phyloP scores from a whole-genome alignment of 2,329 filamentous ascomycete genomes.

The Apiospora rasikravindrae region DNA sequence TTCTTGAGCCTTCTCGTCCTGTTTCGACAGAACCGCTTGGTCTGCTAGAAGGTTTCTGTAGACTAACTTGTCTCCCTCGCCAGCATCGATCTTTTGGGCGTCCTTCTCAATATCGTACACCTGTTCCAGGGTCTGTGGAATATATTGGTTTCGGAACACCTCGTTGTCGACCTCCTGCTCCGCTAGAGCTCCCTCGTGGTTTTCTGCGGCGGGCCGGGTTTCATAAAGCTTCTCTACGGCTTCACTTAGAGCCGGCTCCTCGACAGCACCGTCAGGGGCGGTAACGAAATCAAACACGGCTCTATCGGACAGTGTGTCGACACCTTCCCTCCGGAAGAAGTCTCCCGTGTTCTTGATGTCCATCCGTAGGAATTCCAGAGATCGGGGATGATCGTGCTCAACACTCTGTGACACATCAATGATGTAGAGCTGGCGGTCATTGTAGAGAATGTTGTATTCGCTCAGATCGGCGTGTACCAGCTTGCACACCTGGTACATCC shows the following conservation, averaged over 20 bases:
- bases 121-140: slow-evolving; percentile 92
- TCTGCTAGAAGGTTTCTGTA: slow-evolving; percentile 86
- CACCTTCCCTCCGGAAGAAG: slow-evolving; percentile 87
- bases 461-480: slow-evolving; percentile 96
- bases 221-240: slow-evolving; percentile 72
- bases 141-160: slow-evolving; percentile 95
- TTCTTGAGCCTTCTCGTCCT: slow-evolving; percentile 36
- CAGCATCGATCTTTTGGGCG: slow-evolving; percentile 74
- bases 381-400: slow-evolving; percentile 93
- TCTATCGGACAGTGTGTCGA: slow-evolving; percentile 80
- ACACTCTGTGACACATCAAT: slow-evolving; percentile 98
- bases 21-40: slow-evolving; percentile 55
- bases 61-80: slow-evolving; percentile 77
- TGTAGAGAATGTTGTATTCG: slow-evolving; percentile 97
- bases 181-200: slow-evolving; percentile 56
- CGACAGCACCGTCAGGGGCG: slow-evolving; percentile 60
- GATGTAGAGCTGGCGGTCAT: slow-evolving; percentile 82
- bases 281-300: slow-evolving; percentile 86
- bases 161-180: slow-evolving; percentile 81
- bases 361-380: slow-evolving; percentile 93
- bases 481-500: slow-evolving; percentile 88
- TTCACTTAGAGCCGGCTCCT: slow-evolving; percentile 64
- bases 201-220: slow-evolving; percentile 53
- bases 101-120: slow-evolving; percentile 97
- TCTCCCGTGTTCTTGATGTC: slow-evolving; percentile 97